These are phyloP conservation scores for Phoma herbarum DNA, from an alignment of 2,329 filamentous ascomycete genomes.

Conservation along the genomic window DNA sequence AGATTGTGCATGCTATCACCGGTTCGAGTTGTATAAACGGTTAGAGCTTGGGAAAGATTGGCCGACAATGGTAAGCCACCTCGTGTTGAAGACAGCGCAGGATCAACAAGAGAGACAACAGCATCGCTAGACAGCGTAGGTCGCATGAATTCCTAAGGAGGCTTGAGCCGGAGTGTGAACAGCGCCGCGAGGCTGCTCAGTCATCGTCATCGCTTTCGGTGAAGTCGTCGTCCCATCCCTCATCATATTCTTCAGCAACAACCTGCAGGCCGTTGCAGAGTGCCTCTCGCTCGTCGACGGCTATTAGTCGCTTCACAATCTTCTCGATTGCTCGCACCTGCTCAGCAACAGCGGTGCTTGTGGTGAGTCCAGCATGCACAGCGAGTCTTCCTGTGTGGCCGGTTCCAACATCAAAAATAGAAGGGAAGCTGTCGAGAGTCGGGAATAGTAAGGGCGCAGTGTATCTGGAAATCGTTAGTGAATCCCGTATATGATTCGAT, in stretches of 20 bases:
- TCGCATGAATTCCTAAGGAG: slow-evolving; percentile 29
- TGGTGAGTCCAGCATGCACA: slow-evolving; percentile 68
- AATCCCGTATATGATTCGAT: slow-evolving; percentile 10
- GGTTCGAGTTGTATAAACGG: slow-evolving; percentile 10
- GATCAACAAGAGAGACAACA: slow-evolving; percentile 1
- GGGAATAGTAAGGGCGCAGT: slow-evolving; percentile 71
- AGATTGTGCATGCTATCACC: slow-evolving; percentile 24
- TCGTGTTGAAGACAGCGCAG: slow-evolving; percentile 22
- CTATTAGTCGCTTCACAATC: slow-evolving; percentile 69
- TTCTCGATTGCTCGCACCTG: slow-evolving; percentile 72
- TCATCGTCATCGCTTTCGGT: slow-evolving; percentile 71
- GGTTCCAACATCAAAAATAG: slow-evolving; percentile 67
- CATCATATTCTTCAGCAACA: slow-evolving; percentile 86
- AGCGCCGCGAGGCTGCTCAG: slow-evolving; percentile 27
- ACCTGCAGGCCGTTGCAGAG: slow-evolving; percentile 83
- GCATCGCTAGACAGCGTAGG: neutral
- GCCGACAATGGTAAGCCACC: slow-evolving; percentile 21
- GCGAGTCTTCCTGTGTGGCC: slow-evolving; percentile 55
- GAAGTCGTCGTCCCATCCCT: slow-evolving; percentile 80
- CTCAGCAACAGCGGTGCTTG: slow-evolving; percentile 75
- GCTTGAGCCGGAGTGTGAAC: slow-evolving; percentile 1
- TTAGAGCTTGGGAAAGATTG: slow-evolving; percentile 19
- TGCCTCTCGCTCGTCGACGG: slow-evolving; percentile 81
- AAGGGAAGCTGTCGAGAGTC: slow-evolving; percentile 82
- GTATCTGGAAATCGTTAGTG: slow-evolving; percentile 54